Base-by-base conservation (phyloP, 2,329 filamentous ascomycete species). In the Pseudogymnoascus sp. region DNA sequence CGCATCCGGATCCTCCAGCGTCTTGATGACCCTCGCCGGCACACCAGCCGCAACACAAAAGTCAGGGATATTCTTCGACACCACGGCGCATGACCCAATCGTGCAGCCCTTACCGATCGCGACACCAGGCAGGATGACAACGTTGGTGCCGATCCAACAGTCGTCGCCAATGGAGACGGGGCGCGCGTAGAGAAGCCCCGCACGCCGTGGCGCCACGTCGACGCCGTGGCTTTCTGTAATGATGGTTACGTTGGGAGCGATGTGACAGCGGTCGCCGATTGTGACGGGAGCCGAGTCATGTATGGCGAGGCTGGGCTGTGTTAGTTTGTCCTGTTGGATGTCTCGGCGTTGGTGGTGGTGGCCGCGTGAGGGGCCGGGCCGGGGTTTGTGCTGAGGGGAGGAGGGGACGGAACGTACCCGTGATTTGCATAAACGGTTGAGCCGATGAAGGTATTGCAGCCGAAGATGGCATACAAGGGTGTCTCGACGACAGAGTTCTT, bases 221-320 rank as follows among this genome's bases (percentile, higher is more conserved):
- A 88, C 78, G 59, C 90, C 88, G 72, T 95, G 90, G 0, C 85
- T 88, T 1, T 84, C 90, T 1, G 85, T 83, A 71, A 85, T 90
- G 63, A 95, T 82, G 60, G 79, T 83, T 0, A 93, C 88, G 68
- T 86, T 87, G 0, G 90, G 88, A 0, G 88, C 90, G 62, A 93
- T 78, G 80, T 68, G 50, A 10, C 65, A 64, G 37, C 65, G 62
- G 19, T 65, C 42, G 29, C 70, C 69, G 38, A 70, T 70, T 11
- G 74, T 77, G 42, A 93, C 86, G 2, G 84, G 77, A 1, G 69
- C 69, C 23, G 64, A 68, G 50, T 71, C 68, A 46, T 63, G 67
- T 21, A 70, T 68, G 4, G 65, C 64, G 10, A 70, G 62, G 38
- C 69, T 71, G 21, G 19, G 29, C 21, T 56, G 59, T 13, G 63